Evolutionary conservation across 495 filamentous ascomycete genomes (phyloP).

Genomic region (Aspergillus kassunensis): DNA sequence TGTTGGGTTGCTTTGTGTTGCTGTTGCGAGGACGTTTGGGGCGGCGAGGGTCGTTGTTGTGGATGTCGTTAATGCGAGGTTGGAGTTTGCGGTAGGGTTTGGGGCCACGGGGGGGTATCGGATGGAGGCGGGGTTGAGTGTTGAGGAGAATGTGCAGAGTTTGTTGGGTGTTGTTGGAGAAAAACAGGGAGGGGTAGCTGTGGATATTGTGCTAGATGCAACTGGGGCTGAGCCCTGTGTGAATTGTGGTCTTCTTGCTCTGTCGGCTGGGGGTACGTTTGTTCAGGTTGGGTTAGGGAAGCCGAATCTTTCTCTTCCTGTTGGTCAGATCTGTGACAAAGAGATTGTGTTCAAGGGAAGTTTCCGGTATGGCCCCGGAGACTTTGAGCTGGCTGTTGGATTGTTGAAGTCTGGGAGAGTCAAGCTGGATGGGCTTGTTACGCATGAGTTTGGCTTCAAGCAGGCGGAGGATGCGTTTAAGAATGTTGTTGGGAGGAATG

Average conservation of each 20-base stretch:
- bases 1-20: slow-evolving; percentile 75
- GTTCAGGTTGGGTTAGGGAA: slow-evolving; percentile 85
- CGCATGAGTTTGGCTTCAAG: not conserved
- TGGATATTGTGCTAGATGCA: slow-evolving; percentile 79
- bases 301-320: slow-evolving; percentile 73
- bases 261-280: slow-evolving; percentile 71
- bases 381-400: slow-evolving; percentile 73
- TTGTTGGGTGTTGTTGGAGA: slow-evolving; percentile 1
- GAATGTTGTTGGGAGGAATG: slow-evolving; percentile 6
- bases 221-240: slow-evolving; percentile 75
- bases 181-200: slow-evolving; percentile 39
- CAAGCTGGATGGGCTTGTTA: slow-evolving; percentile 42
- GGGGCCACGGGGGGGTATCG: not conserved
- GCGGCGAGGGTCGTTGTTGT: slow-evolving; percentile 69
- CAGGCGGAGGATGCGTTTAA: slow-evolving; percentile 5
- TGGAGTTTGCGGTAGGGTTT: slow-evolving; percentile 63
- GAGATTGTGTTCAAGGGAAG: slow-evolving; percentile 77
- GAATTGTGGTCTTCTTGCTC: slow-evolving; percentile 65
- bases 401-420: slow-evolving; percentile 46
- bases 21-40: slow-evolving; percentile 75
- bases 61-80: slow-evolving; percentile 66
- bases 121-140: slow-evolving; percentile 36
- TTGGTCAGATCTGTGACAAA: slow-evolving; percentile 73
- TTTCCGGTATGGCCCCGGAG: slow-evolving; percentile 79
- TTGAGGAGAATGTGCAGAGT: slow-evolving; percentile 21